Conservation (phyloP, 1,284 basidiomycete species). For the Takashimella koratensis region DNA sequence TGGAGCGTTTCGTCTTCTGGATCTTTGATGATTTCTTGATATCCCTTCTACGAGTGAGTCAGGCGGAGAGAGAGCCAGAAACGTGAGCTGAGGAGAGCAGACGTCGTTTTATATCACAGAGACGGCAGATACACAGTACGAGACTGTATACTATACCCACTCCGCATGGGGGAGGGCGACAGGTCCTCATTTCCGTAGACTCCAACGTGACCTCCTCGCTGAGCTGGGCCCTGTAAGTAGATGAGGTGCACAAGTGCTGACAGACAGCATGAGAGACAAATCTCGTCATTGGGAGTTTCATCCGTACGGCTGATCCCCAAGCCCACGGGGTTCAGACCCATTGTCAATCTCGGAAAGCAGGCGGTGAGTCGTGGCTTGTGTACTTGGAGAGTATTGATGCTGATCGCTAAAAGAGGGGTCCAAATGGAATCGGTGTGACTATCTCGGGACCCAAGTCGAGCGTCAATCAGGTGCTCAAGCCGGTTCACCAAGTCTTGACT, state of each 20-base stretch:
- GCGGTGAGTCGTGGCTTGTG: constrained; percentile 34
- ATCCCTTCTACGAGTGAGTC: constrained; percentile 68
- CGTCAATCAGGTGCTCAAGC: constrained; percentile 72
- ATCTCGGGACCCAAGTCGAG: constrained; percentile 7
- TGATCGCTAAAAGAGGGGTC: constrained; percentile 8
- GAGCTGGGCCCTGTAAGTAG: constrained; percentile 37
- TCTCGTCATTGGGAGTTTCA: constrained; percentile 32
- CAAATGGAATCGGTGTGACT: constrained; percentile 10
- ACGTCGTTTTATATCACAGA: constrained; percentile 94
- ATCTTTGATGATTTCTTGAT: constrained; percentile 83
- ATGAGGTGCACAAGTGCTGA: neutral
- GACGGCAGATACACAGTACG: constrained; percentile 79
- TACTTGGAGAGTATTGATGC: constrained; percentile 6
- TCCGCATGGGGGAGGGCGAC: constrained; percentile 89
- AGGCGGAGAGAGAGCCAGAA: neutral
- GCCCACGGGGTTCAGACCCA: constrained; percentile 87
- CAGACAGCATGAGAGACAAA: no score
- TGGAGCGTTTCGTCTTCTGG: constrained; percentile 87
- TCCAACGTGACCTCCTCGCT: constrained; percentile 52
- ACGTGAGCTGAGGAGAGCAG: constrained; percentile 49
- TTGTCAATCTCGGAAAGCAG: constrained; percentile 81
- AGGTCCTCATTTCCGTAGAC: constrained; percentile 68
- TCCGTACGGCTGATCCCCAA: constrained; percentile 89
- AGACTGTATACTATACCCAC: constrained; percentile 86
- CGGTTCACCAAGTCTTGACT: constrained; percentile 75